Conservation (phyloP, 257 asterid species). For the Phtheirospermum japonicum region DNA sequence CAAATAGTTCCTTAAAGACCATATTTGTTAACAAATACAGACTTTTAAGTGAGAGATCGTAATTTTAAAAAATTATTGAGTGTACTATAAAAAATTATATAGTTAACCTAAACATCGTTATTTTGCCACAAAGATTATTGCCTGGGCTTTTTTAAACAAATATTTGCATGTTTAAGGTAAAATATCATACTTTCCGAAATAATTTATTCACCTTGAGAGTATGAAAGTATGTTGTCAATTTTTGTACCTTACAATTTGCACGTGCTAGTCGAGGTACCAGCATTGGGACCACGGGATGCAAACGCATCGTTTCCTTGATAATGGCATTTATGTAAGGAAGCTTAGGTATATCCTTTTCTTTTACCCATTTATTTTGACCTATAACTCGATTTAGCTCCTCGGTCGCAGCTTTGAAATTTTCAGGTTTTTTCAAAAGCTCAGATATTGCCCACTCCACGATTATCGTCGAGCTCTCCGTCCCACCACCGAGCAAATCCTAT, state of each 20-base stretch:
- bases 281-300: constrained; percentile 64
- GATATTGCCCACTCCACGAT: constrained; percentile 94
- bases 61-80: too few relatives aligned
- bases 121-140: too few relatives aligned
- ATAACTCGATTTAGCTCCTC: constrained; percentile 70
- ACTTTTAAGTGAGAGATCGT: too few relatives aligned
- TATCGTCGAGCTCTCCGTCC: constrained; percentile 85
- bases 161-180: too few relatives aligned
- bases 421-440: constrained; percentile 66
- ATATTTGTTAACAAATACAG: too few relatives aligned
- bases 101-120: too few relatives aligned
- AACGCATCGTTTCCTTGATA: constrained; percentile 53
- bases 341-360: constrained; percentile 33
- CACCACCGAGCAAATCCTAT: constrained; percentile 82
- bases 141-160: too few relatives aligned
- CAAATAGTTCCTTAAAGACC: too few relatives aligned
- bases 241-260: constrained; percentile 63
- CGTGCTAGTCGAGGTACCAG: constrained; percentile 57
- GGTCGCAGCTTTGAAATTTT: constrained; percentile 48
- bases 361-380: constrained; percentile 52
- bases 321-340: constrained; percentile 48
- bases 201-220: too few relatives aligned
- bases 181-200: too few relatives aligned
- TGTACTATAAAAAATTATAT: too few relatives aligned
- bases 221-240: too few relatives aligned